Evolutionary conservation across 495 filamentous ascomycete genomes (phyloP).

Genomic region (Cercophora sp.): DNA sequence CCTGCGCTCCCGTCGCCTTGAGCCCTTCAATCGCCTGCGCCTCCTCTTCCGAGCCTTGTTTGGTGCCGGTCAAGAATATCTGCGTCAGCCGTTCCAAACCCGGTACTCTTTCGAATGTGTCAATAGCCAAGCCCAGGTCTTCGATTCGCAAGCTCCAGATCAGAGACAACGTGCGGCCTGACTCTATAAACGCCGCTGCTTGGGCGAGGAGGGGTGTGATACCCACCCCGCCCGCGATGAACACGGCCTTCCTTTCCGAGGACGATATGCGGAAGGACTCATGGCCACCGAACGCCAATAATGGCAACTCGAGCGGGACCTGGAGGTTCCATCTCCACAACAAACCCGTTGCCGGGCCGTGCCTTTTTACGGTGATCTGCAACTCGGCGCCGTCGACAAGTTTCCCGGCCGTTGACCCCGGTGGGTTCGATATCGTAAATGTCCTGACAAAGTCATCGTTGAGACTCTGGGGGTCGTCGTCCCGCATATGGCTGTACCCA

Average conservation of each 20-base stretch:
- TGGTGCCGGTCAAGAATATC: slow-evolving; percentile 58
- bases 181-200: slow-evolving; percentile 39
- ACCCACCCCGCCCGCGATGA: slow-evolving; percentile 74
- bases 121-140: slow-evolving; percentile 60
- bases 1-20: slow-evolving; percentile 34
- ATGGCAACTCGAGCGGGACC: slow-evolving; percentile 55
- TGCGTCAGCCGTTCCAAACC: slow-evolving; percentile 48
- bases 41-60: slow-evolving; percentile 21
- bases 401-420: slow-evolving; percentile 21
- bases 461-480: slow-evolving; percentile 68
- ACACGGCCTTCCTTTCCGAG: slow-evolving; percentile 35
- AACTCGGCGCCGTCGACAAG: slow-evolving; percentile 40
- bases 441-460: slow-evolving; percentile 83
- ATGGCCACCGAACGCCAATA: slow-evolving; percentile 70
- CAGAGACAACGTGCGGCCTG: slow-evolving; percentile 42
- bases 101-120: slow-evolving; percentile 52
- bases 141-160: slow-evolving; percentile 61
- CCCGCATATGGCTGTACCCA: slow-evolving; percentile 77
- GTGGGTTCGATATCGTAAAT: slow-evolving; percentile 67
- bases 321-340: slow-evolving; percentile 56
- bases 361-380: slow-evolving; percentile 65
- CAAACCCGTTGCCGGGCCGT: slow-evolving; percentile 62
- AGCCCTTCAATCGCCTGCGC: slow-evolving; percentile 25
- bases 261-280: slow-evolving; percentile 31
- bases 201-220: slow-evolving; percentile 75